Base-by-base conservation (phyloP, 176 grass and related monocot species). In the Hsuehochloa calcarea region DNA sequence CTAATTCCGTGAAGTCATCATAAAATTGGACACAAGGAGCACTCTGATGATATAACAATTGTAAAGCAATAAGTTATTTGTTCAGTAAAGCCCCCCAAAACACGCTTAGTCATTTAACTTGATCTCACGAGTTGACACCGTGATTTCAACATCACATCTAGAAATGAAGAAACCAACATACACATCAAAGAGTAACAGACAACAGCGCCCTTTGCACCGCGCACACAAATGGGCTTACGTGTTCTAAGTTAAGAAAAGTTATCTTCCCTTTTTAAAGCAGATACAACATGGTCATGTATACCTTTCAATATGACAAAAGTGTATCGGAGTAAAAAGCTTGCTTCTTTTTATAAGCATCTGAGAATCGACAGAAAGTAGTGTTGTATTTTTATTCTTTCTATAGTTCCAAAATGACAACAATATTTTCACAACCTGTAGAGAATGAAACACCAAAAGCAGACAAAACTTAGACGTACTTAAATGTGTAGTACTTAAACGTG, bases 161-260 rank as follows among this genome's bases (percentile, higher is more conserved):
- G 49, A 85, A 78, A 85, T 59, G 47, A 77, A 68, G n/a, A 56
- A 72, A 87, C 59, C 5, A 55, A 65, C 65, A 64, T 68, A 19
- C 45, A 79, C 14, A 35, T 64, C 25, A 46, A 55, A 52, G 16
- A 63, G 45, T 76, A 71, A 77, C 55, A 70, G 55, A 86, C 64
- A 90, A 78, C 35, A 75, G 8, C 20, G 16, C 9, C 49, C 62
- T 76, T 61, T 63, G 63, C 63, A 81, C 6, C 0, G 46, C 55
- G 3, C 72, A 76, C 19, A 82, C 35, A 85, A 65, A 86, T 70
- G 67, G 43, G 10, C 43, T 50, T 50, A 51, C 6, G 6, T 26
- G 17, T 49, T 75, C 49, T 31, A 41, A 79, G 44, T 40, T 74
- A 13, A 89, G 50, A 75, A 26, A 85, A 47, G 7, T 22, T 58